A percentile compares a stretch with the other conserved stretches of the same genome.
These are phyloP conservation scores for Yueomyces sinensis DNA, from an alignment of 805 yeast species.

Conservation along the genomic window DNA sequence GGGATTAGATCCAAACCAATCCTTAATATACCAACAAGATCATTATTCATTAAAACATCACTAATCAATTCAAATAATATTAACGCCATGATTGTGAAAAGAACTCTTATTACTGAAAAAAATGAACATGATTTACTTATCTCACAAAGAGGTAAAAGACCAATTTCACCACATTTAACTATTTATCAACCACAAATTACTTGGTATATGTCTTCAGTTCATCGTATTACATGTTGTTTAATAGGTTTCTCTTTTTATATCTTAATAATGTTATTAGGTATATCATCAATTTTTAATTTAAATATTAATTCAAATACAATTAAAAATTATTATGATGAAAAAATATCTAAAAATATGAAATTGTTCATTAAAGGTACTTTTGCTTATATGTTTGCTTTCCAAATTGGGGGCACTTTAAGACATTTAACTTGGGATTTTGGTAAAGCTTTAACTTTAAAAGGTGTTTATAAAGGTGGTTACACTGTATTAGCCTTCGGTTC, in stretches of 20 bases:
- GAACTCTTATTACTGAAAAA: constrained; percentile 37
- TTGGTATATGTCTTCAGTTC: constrained; percentile 64
- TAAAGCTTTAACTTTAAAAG: constrained; percentile 62
- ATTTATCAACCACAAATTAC: constrained; percentile 90
- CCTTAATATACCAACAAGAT: too few relatives aligned
- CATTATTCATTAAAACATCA: too few relatives aligned
- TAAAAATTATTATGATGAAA: constrained; percentile 32
- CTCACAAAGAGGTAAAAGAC: constrained; percentile 79
- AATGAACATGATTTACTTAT: constrained; percentile 59
- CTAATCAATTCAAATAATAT: too few relatives aligned
- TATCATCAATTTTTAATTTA: constrained; percentile 49
- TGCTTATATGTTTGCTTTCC: constrained; percentile 81
- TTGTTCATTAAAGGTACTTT: constrained; percentile 51
- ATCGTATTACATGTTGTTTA: constrained; percentile 79
- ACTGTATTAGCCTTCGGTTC: constrained; percentile 55
- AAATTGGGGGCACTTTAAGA: constrained; percentile 76
- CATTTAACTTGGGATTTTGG: constrained; percentile 92
- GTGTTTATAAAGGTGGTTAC: constrained; percentile 89
- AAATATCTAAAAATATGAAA: constrained; percentile 53
- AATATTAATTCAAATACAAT: constrained; percentile 24
- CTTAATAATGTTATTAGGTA: constrained; percentile 63
- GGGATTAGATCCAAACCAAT: too few relatives aligned
- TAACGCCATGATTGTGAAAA: too few relatives aligned
- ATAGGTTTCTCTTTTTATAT: constrained; percentile 71
- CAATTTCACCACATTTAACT: constrained; percentile 77